Evolutionary conservation across 257 asterid species (phyloP).

Genomic region (Plantago ovata): DNA sequence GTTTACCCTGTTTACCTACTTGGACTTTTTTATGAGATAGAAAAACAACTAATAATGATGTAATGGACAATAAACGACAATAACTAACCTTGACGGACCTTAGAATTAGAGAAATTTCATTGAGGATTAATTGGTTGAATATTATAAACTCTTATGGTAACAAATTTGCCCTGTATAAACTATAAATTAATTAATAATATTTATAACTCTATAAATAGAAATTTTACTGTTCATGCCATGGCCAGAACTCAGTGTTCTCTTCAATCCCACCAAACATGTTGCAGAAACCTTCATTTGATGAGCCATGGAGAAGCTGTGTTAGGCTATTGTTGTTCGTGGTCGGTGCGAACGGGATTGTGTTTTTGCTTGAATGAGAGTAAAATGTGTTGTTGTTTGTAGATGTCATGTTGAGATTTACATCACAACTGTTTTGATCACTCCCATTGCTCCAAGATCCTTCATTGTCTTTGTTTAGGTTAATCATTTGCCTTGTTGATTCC

Average conservation of each 20-base stretch:
- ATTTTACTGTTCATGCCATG: slow-evolving; percentile 66
- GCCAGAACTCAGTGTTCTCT: slow-evolving; percentile 66
- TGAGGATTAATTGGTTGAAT: too few species aligned
- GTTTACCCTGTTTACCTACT: too few species aligned
- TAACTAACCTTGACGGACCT: too few species aligned
- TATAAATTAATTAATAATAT: slow-evolving; percentile 4
- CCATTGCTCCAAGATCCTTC: slow-evolving; percentile 81
- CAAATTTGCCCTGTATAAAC: not conserved
- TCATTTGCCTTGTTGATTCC: slow-evolving; percentile 25
- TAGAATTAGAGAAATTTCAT: too few species aligned
- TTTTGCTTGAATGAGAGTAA: slow-evolving; percentile 27
- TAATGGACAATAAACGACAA: too few species aligned
- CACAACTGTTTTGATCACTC: slow-evolving; percentile 52
- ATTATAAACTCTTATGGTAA: too few species aligned
- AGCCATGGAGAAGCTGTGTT: slow-evolving; percentile 34
- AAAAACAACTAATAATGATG: too few species aligned
- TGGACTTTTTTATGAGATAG: too few species aligned
- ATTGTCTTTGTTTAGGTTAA: slow-evolving; percentile 58
- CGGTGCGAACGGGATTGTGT: slow-evolving; percentile 10
- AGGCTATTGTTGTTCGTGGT: slow-evolving; percentile 7
- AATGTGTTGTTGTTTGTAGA: slow-evolving; percentile 27
- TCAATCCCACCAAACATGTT: slow-evolving; percentile 56
- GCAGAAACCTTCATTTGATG: slow-evolving; percentile 47
- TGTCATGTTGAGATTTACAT: slow-evolving; percentile 44
- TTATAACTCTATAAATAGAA: slow-evolving; percentile 28